Evolutionary conservation across 148 eudicot genomes (phyloP).

Genomic region (Cornus controversa): DNA sequence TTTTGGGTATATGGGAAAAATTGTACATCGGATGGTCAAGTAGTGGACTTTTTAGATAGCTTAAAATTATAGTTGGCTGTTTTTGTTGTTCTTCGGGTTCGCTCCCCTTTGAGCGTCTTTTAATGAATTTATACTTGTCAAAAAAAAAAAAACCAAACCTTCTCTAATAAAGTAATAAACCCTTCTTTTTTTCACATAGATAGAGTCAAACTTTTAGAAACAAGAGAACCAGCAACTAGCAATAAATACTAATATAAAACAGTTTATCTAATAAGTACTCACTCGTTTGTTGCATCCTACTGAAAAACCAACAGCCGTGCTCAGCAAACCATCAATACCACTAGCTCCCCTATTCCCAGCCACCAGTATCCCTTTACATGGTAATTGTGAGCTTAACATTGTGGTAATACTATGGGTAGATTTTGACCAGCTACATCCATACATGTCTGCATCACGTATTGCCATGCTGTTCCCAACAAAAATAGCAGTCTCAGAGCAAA

Average conservation of each 20-base stretch:
- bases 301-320: constrained; percentile 88
- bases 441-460: constrained; percentile 94
- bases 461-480: constrained; percentile 96
- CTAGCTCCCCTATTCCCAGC: constrained; percentile 95
- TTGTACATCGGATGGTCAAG: too few species aligned
- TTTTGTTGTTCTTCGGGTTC: too few species aligned
- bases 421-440: constrained; percentile 43
- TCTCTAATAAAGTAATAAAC: not conserved
- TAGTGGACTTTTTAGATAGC: too few species aligned
- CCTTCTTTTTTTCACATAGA: not conserved
- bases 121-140: too few species aligned
- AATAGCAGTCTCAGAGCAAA: constrained; percentile 66
- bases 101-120: too few species aligned
- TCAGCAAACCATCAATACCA: constrained; percentile 97
- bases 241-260: not conserved
- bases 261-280: constrained; percentile 24
- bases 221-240: not conserved
- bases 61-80: too few species aligned
- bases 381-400: constrained; percentile 36
- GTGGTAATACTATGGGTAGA: constrained; percentile 26
- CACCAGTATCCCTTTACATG: constrained; percentile 62
- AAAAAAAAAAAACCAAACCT: not conserved
- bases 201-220: not conserved
- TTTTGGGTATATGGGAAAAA: too few species aligned
- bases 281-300: constrained; percentile 89